phyloP scores from a whole-genome alignment of 1,284 basidiomycete species.

The Crepidotus sp. region DNA sequence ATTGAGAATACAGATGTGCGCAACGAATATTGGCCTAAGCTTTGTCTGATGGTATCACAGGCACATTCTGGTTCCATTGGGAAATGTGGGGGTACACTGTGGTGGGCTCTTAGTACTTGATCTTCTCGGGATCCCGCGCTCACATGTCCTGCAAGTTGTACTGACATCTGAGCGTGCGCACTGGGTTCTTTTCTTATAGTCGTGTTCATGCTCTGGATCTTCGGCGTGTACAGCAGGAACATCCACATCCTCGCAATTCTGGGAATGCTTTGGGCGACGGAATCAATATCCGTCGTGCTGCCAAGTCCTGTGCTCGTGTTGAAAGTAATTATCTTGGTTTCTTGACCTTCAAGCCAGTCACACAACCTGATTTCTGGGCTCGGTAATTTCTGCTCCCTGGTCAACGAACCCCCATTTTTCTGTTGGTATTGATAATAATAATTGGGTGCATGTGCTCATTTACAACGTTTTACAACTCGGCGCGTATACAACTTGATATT shows the following conservation, averaged over 20 bases:
- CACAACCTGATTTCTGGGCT: background rate
- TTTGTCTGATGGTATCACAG: background rate
- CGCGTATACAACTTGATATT: background rate
- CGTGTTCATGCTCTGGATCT: conserved; percentile 11
- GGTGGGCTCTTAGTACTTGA: background rate
- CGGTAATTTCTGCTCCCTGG: conserved; percentile 6
- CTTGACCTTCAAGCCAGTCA: background rate
- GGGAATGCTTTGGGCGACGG: background rate
- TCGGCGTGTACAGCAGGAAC: conserved; percentile 4
- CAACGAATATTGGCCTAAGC: background rate
- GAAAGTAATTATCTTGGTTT: background rate
- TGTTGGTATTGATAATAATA: conserved; percentile 10
- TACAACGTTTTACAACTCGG: conserved; percentile 5
- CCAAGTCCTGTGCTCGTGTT: conserved; percentile 3
- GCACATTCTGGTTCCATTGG: conserved; percentile 8
- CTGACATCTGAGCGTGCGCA: conserved; percentile 7
- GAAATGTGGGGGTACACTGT: conserved; percentile 9
- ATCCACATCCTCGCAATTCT: background rate
- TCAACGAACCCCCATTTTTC: conserved; percentile 1
- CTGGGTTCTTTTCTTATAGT: conserved; percentile 1
- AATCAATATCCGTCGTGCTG: background rate
- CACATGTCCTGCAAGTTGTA: conserved; percentile 2
- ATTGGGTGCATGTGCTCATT: conserved; percentile 8
- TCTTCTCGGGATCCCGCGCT: background rate
- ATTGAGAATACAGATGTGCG: conserved; percentile 4